Percentiles rank a stretch among this genome's conserved stretches.
phyloP scores from a whole-genome alignment of 805 yeast species.

The Yarrowia sp. region DNA sequence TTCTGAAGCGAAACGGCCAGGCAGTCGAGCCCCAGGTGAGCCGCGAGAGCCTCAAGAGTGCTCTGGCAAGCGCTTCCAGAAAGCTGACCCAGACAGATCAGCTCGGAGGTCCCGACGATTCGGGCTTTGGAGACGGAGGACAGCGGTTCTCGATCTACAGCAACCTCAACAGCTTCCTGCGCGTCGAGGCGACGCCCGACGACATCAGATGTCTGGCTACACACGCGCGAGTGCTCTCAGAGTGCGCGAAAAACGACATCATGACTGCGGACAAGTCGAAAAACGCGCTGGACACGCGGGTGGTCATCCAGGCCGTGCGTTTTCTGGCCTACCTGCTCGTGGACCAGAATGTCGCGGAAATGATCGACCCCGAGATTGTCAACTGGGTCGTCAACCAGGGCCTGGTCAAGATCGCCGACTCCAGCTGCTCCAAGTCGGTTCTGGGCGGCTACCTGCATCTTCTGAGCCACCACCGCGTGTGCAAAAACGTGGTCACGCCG shows the following conservation, averaged over 20 bases:
- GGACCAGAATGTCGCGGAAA: constrained; percentile 4
- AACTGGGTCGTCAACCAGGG: constrained; percentile 14
- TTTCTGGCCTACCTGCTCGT: constrained; percentile 9
- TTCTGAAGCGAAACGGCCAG: neutral
- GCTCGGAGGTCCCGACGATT: constrained; percentile 15
- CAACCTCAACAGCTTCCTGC: neutral
- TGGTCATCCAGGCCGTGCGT: constrained; percentile 6
- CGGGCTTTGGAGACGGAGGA: constrained; percentile 24
- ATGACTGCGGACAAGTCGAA: constrained; percentile 1
- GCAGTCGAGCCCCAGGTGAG: neutral
- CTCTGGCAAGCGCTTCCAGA: neutral
- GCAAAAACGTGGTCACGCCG: constrained; percentile 3
- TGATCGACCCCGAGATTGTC: neutral
- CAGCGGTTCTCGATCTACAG: constrained; percentile 14
- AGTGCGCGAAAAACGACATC: constrained; percentile 7
- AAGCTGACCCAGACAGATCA: neutral
- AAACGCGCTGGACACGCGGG: constrained; percentile 21
- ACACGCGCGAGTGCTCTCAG: neutral
- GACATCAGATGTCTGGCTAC: neutral
- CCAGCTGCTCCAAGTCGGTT: constrained; percentile 10
- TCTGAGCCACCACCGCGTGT: constrained; percentile 22
- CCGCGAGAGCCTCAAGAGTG: neutral
- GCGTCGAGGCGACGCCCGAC: neutral
- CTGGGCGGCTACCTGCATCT: constrained; percentile 21
- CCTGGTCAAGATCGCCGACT: neutral